Conservation (phyloP, 345 rosid genomes). For the Carallia brachiata region DNA sequence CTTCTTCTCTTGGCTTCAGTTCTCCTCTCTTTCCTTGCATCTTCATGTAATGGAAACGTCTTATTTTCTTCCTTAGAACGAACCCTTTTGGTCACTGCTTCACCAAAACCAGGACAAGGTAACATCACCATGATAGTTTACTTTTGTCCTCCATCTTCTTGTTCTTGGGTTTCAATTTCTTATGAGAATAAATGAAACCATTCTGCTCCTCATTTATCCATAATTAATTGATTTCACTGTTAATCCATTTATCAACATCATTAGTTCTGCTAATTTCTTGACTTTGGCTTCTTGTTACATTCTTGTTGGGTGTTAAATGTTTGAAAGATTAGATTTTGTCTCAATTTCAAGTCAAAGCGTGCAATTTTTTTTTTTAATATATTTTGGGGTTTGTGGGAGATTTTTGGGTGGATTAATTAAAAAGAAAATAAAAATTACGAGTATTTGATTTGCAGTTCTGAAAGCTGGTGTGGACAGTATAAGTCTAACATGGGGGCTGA, state of each 20-base stretch:
- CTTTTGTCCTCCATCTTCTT: neutral
- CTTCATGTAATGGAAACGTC: slow-evolving; percentile 4
- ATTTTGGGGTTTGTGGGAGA: too few relatives aligned
- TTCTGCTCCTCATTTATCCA: neutral
- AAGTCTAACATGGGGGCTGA: slow-evolving; percentile 53
- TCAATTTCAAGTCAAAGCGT: neutral
- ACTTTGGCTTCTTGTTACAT: too few relatives aligned
- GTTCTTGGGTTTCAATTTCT: neutral
- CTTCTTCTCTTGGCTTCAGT: slow-evolving; percentile 19
- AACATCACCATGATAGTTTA: neutral
- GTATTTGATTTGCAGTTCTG: slow-evolving; percentile 33
- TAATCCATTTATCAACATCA: too few relatives aligned
- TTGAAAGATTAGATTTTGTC: neutral
- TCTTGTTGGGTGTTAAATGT: too few relatives aligned
- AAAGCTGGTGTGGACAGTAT: slow-evolving; percentile 55
- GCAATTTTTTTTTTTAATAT: neutral
- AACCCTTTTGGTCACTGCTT: slow-evolving; percentile 19
- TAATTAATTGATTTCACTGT: too few relatives aligned
- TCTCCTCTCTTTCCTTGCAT: slow-evolving; percentile 3
- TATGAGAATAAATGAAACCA: neutral
- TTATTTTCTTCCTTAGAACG: neutral
- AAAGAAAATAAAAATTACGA: neutral
- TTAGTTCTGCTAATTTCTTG: too few relatives aligned
- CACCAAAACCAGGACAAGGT: slow-evolving; percentile 42
- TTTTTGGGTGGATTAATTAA: too few relatives aligned